phyloP scores from a whole-genome alignment of 2,329 filamentous ascomycete genomes.

The Hypoxylon sp. region DNA sequence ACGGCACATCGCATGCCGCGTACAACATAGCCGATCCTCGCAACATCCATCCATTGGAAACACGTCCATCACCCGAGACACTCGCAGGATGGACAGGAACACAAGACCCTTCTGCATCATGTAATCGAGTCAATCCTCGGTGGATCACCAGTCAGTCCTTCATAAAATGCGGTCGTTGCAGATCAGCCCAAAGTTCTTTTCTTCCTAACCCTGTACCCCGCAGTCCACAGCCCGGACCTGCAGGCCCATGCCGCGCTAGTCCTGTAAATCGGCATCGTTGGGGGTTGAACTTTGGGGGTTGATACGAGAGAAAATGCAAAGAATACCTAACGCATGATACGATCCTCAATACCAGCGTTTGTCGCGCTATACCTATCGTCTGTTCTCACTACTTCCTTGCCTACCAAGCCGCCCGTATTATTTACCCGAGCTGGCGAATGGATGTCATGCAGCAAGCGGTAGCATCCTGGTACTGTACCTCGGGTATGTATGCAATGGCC shows the following conservation, averaged over 20 bases:
- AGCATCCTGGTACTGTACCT: constrained; percentile 25
- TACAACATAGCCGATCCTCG: constrained; percentile 38
- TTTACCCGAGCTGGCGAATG: constrained; percentile 34
- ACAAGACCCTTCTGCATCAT: constrained; percentile 41
- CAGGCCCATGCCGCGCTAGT: constrained; percentile 41
- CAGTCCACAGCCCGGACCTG: constrained; percentile 46
- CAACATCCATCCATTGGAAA: constrained; percentile 39
- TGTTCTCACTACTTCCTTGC: not conserved
- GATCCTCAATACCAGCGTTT: constrained; percentile 34
- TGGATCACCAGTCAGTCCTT: constrained; percentile 32
- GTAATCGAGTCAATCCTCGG: constrained; percentile 33
- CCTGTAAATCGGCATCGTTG: constrained; percentile 34
- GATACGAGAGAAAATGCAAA: constrained; percentile 33
- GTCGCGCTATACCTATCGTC: constrained; percentile 34
- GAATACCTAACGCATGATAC: constrained; percentile 38
- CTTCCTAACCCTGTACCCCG: constrained; percentile 44
- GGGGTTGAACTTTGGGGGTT: constrained; percentile 14
- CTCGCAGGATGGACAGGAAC: constrained; percentile 34
- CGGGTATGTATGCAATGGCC: constrained; percentile 42
- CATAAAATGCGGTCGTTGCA: constrained; percentile 41
- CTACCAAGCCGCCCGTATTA: constrained; percentile 20
- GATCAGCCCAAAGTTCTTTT: constrained; percentile 35
- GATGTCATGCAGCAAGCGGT: constrained; percentile 38
- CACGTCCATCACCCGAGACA: constrained; percentile 44
- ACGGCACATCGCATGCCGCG: constrained; percentile 44